Evolutionary conservation across 2,329 filamentous ascomycete species (phyloP).

Genomic region (Juglanconis oblonga): DNA sequence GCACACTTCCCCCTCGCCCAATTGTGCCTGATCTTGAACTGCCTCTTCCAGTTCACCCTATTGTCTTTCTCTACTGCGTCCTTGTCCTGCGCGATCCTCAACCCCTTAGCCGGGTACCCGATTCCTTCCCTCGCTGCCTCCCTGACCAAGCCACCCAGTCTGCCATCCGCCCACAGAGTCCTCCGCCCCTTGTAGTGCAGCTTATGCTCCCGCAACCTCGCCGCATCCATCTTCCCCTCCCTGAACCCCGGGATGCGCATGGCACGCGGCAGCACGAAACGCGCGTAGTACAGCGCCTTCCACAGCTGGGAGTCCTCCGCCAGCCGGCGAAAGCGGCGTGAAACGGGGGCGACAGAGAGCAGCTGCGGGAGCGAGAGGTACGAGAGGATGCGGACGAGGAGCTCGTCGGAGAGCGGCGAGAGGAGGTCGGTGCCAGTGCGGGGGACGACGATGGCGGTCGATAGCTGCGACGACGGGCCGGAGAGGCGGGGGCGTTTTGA

Average conservation of each 20-base stretch:
- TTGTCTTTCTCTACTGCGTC: constrained; percentile 26
- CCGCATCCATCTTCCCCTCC: too few relatives aligned
- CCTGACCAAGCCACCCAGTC: constrained; percentile 37
- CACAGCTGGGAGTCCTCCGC: constrained; percentile 83
- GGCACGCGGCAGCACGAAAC: constrained; percentile 80
- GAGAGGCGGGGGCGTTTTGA: constrained; percentile 8
- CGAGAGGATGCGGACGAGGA: constrained; percentile 79
- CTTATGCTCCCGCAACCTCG: constrained; percentile 29
- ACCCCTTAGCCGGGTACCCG: neutral
- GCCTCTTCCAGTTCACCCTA: constrained; percentile 77
- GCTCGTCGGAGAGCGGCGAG: constrained; percentile 78
- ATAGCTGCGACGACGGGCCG: neutral
- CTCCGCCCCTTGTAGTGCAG: constrained; percentile 44
- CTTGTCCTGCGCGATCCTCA: constrained; percentile 40
- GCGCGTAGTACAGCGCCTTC: constrained; percentile 83
- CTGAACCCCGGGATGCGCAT: constrained; percentile 69
- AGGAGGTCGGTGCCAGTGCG: constrained; percentile 52
- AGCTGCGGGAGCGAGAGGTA: constrained; percentile 70
- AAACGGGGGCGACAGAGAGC: constrained; percentile 62
- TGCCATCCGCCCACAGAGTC: constrained; percentile 44
- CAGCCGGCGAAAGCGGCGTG: constrained; percentile 69
- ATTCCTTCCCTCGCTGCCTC: neutral
- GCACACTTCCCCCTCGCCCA: constrained; percentile 82
- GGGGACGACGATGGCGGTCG: neutral
- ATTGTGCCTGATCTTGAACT: constrained; percentile 86